Conservation (phyloP, 129 eudicot species). For the Centaurea solstitialis region DNA sequence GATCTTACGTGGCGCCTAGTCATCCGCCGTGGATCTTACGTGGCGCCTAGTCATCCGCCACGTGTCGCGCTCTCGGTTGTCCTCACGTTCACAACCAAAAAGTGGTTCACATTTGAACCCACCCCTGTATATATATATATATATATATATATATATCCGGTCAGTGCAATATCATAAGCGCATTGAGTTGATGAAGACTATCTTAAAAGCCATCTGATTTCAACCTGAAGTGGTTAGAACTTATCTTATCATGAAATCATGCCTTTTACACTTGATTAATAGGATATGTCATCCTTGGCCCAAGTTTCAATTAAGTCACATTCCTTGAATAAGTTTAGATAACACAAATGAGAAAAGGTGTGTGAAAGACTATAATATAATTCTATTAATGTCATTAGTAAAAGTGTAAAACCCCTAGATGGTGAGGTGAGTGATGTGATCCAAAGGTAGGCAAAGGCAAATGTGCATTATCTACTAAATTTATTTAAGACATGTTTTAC, state of each 20-base stretch:
- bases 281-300: background rate
- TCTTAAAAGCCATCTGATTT: background rate
- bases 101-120: too few relatives aligned
- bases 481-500: background rate
- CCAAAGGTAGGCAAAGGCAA: background rate
- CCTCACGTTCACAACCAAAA: too few relatives aligned
- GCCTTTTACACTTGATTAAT: background rate
- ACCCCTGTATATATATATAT: too few relatives aligned
- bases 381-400: background rate
- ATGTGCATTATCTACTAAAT: background rate
- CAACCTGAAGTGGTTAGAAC: background rate
- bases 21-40: too few relatives aligned
- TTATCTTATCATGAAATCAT: background rate
- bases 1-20: too few relatives aligned
- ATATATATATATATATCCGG: too few relatives aligned
- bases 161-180: background rate
- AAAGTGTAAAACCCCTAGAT: too few relatives aligned
- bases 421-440: background rate
- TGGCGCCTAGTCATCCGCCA: too few relatives aligned
- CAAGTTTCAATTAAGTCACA: background rate
- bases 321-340: background rate
- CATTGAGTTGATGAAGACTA: background rate
- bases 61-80: too few relatives aligned
- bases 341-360: background rate
- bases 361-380: too few relatives aligned